Evolutionary conservation across 2,329 filamentous ascomycete genomes (phyloP), one percentile per base, ranked within the genome.

Genomic region (Teratosphaeria epicoccoides): DNA sequence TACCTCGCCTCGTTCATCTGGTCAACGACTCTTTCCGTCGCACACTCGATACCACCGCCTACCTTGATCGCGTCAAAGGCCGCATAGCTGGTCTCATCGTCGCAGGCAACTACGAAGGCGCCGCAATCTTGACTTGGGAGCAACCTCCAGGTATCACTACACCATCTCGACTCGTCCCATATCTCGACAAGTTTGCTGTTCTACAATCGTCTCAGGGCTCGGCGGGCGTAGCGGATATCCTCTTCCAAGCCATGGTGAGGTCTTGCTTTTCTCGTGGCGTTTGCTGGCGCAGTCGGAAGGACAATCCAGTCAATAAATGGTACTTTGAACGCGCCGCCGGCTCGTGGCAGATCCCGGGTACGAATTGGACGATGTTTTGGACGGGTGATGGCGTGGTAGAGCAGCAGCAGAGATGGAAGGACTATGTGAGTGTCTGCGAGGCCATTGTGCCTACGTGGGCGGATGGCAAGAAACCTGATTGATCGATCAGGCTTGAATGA

Each of bases 341-440:
- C 0, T 90, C 84, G 2, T 86, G 84, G 77, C 93, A 94, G 71
- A 71, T 98, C 33, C 76, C 79, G 0, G 82, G 80, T n/a, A 87
- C 80, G 45, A 84, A 90, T 60, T 98, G 93, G 93, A 88, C 89
- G 3, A 96, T 97, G 89, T 98, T 98, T 65, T 98, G 93, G 90
- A 98, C 93, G 1, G 76, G 80, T 0, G 79, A 81, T 46, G 74
- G 84, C 51, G 72, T 81, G 43, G 71, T 79, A 46, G 75, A 75
- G 50, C 66, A 62, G 46, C 53, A 57, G 52, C 57, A 60, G 53
- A 68, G 68, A 53, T 77, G 74, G 70, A 63, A 68, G 55, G 74
- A 76, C 29, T 77, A 76, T 64, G 68, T 74, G 3, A 66, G 62
- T 47, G 73, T 77, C 23, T 79, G 76, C 61, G 63, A 62, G 45